Evolutionary conservation across 1,284 basidiomycete species (phyloP), one percentile per base, ranked within the genome.

Genomic region (Tranzscheliella williamsii): DNA sequence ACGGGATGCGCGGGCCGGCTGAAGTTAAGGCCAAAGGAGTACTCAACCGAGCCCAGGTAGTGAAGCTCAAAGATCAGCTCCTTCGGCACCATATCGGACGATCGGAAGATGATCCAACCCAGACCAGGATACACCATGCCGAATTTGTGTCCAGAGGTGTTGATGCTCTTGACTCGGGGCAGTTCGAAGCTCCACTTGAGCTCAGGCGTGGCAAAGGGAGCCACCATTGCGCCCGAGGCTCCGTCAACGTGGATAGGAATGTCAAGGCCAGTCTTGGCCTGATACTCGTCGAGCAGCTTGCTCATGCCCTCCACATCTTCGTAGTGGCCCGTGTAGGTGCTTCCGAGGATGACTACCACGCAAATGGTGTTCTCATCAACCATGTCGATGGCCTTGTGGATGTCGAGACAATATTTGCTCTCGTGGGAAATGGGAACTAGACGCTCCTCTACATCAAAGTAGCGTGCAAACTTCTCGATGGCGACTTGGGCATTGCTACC

Each of bases 301-400:
- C 86, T 81, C 86, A 96, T 89, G 72, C 87, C 89, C 75, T 90
- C 85, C 34, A 96, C 92, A 18, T 88, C 86, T 73, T 96, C 93
- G 73, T 93, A 95, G 67, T 89, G 88, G 11, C 92, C 93, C 2
- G 92, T 95, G 79, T 94, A 94, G 13, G 92, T 95, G 46, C 80
- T 81, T 11, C 82, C 82, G 23, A 80, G 63, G 67, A 90, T 90
- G 37, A 90, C 73, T 4, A 76, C 64, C 8, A 75, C 73, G 20
- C 66, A 69, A 24, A 69, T 76, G 15, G 67, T 94, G 75, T 95
- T 93, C 80, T 96, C 93, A 72, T 95, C 92, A 17, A 94, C 85
- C 57, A 83, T 87, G 38, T 94, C 83, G 84, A 94, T 87, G 0
- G 88, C 88, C 63, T 85, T 87, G 78, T 90, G 87, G 2, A 91